Base-by-base conservation (phyloP, 805 yeast genomes). In the Cephaloascus albidus region DNA sequence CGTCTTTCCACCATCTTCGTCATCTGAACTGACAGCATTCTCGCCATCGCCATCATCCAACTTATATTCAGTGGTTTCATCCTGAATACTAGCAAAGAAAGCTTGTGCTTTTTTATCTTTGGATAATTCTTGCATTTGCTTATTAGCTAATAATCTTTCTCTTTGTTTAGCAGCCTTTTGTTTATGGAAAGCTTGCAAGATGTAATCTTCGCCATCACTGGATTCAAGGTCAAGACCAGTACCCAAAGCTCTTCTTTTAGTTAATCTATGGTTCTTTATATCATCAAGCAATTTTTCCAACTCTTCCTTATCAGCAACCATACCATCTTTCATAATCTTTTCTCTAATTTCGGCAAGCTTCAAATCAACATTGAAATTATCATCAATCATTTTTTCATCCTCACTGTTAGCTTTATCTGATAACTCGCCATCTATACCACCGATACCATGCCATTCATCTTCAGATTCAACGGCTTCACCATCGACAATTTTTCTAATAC, bases 381-480 rank as follows among this genome's bases (percentile, higher is more conserved):
- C 87, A 57, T 85, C 90, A 41, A 84, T 71, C 86, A 85, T 78
- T 44, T 62, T 69, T 57, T 84, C 93, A 51, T 83, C 85, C 44
- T 85, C 94, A 19, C 85, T 76, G 53, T 84, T 76, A 38, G 78
- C 81, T 34, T 64, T 75, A 44, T 72, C 81, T 15, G 76, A 70
- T 1, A 52, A 40, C 44, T 75, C 81, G 3, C 79, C 83, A 47
- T 82, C 89, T 4, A 52, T 64, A 43, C 94, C 94, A 46, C 90
- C 93, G 37, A 82, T 50, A 3, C 93, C 94, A 37, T 73, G 73
- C 85, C 87, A 85, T 62, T 85, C 95, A 65, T 85, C 95, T 43
- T 85, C 94, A 30, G 93, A 83, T 61, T 85, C 95, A 48, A 76
- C 88, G 35, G 95, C 95, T 63, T 85, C 93, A 37, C 82, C 80